Conservation (phyloP, 306 rosid genomes). For the Malus asiatica region DNA sequence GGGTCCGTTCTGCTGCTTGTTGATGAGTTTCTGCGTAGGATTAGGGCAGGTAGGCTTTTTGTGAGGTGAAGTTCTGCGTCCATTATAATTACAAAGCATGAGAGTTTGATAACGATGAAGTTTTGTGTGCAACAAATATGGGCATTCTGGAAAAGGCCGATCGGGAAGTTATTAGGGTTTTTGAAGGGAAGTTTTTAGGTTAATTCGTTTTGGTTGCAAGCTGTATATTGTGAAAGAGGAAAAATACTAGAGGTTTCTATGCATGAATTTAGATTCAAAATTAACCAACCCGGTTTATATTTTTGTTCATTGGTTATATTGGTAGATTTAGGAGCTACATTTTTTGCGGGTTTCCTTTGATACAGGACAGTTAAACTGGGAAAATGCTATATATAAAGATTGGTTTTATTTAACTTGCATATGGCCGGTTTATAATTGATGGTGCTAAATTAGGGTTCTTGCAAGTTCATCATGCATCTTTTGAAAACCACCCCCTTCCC, state of each 20-base stretch:
- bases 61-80: conserved; percentile 24
- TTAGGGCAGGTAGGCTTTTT: conserved; percentile 12
- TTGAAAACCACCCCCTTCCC: not conserved
- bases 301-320: conserved; percentile 2
- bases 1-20: conserved; percentile 4
- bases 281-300: not conserved
- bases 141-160: not conserved
- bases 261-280: not conserved
- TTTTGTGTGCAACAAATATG: conserved; percentile 1
- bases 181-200: not conserved
- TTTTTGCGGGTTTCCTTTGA: conserved; percentile 11
- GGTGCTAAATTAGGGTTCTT: not conserved
- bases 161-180: not conserved
- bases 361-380: conserved; percentile 5
- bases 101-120: not conserved
- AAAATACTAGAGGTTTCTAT: not conserved
- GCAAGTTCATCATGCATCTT: not conserved
- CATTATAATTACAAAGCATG: conserved; percentile 24
- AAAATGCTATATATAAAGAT: not conserved
- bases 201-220: not conserved
- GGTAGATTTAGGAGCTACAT: not conserved
- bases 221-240: not conserved
- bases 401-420: not conserved
- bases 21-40: conserved; percentile 17
- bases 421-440: not conserved